A percentile compares a stretch with the other conserved stretches of the same genome.
Evolutionary conservation across 2,329 filamentous ascomycete species (phyloP).

Genomic region (Aspergillus udagawae): DNA sequence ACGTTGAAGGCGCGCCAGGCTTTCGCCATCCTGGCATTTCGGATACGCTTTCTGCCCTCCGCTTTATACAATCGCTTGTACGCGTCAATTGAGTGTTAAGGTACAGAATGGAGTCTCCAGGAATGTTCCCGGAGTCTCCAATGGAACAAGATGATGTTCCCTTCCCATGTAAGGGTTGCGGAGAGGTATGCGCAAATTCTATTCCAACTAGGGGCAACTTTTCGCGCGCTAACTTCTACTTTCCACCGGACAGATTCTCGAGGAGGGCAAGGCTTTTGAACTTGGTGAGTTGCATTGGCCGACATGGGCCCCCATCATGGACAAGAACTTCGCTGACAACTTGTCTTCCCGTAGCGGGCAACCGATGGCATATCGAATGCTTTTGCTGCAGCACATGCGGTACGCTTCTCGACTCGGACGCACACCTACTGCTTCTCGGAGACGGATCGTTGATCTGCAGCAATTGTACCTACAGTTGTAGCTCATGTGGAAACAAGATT

Average conservation of each 20-base stretch:
- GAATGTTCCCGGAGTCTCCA: slow-evolving; percentile 54
- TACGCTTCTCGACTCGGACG: slow-evolving; percentile 95
- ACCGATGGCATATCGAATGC: slow-evolving; percentile 98
- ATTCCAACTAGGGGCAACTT: background rate
- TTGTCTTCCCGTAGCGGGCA: slow-evolving; percentile 63
- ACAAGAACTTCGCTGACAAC: slow-evolving; percentile 25
- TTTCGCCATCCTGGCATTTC: background rate
- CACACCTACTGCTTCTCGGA: slow-evolving; percentile 92
- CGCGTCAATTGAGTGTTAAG: background rate
- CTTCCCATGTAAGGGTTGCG: slow-evolving; percentile 89
- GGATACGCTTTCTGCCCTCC: background rate
- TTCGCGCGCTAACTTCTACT: background rate
- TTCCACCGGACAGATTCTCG: slow-evolving; percentile 66
- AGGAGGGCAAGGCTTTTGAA: slow-evolving; percentile 98
- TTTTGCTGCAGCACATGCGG: slow-evolving; percentile 96
- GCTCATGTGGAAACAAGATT: slow-evolving; percentile 93
- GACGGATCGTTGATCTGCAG: slow-evolving; percentile 98
- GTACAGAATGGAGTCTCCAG: slow-evolving; percentile 51
- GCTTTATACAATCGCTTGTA: background rate
- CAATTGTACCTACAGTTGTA: slow-evolving; percentile 99
- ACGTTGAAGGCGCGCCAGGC: background rate
- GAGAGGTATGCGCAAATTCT: slow-evolving; percentile 60
- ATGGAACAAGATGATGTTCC: slow-evolving; percentile 74
- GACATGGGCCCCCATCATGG: slow-evolving; percentile 3
- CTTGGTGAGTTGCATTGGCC: slow-evolving; percentile 60